These are phyloP conservation scores for Fusarium oligoseptatum DNA, from an alignment of 2,329 filamentous ascomycete species.

Conservation along the genomic window DNA sequence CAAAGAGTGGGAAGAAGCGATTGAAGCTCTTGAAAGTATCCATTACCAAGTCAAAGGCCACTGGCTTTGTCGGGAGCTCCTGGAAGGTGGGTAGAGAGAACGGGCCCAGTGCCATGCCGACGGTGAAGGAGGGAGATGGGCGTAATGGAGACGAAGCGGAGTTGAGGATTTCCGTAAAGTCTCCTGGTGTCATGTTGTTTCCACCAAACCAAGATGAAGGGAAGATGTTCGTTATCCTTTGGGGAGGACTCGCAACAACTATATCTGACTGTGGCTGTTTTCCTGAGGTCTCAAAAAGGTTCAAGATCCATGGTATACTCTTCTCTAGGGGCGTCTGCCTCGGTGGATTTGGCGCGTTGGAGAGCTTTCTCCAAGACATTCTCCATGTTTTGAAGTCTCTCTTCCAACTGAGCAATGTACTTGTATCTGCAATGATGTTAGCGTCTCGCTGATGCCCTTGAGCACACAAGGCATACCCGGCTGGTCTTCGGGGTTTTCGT, in stretches of 20 bases:
- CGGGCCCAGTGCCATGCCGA: constrained; percentile 13
- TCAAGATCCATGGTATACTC: background rate
- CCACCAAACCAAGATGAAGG: background rate
- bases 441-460: too few species aligned
- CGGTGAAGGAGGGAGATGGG: background rate
- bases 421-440: constrained; percentile 15
- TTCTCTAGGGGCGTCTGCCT: too few species aligned
- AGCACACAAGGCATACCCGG: too few species aligned
- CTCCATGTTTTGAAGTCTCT: constrained; percentile 34
- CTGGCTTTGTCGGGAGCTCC: constrained; percentile 26
- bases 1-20: constrained; percentile 37
- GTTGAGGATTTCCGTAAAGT: background rate
- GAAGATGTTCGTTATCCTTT: background rate
- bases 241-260: background rate
- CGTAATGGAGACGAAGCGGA: background rate
- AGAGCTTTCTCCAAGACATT: constrained; percentile 1
- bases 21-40: constrained; percentile 33
- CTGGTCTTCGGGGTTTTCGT: constrained; percentile 37
- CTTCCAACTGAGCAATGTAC: constrained; percentile 35
- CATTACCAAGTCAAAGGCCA: constrained; percentile 27
- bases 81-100: constrained; percentile 12
- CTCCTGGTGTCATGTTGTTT: too few species aligned
- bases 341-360: background rate
- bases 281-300: background rate
- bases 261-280: background rate